Percentiles rank a stretch among this genome's conserved stretches.
These are phyloP conservation scores for Globisporangium spiculum DNA, from an alignment of 352 stramenopile species.

Conservation along the genomic window DNA sequence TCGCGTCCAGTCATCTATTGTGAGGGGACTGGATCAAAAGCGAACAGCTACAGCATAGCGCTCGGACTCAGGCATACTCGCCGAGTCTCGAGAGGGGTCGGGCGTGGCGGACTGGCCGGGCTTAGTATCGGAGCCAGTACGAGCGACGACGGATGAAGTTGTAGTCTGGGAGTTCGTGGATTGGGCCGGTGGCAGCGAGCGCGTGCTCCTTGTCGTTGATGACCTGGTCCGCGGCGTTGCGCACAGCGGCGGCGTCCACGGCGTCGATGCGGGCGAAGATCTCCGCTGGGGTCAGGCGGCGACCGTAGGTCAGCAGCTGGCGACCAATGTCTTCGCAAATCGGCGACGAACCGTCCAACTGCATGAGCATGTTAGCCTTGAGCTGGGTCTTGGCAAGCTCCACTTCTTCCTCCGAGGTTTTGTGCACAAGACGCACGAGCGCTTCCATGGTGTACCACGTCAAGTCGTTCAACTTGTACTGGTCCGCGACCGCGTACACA, in stretches of 20 bases:
- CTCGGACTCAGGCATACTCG: not conserved
- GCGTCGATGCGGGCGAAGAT: constrained; percentile 99
- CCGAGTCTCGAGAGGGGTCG: not conserved
- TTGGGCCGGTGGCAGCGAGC: constrained; percentile 95
- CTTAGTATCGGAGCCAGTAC: constrained; percentile 96
- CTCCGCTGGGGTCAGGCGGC: constrained; percentile 97
- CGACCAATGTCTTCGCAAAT: constrained; percentile 99
- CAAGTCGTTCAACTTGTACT: constrained; percentile 95
- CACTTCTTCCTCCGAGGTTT: constrained; percentile 97
- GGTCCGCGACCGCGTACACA: constrained; percentile 95
- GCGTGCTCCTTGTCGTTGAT: constrained; percentile 99
- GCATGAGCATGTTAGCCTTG: constrained; percentile 99
- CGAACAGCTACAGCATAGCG: not conserved
- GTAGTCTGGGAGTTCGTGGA: constrained; percentile 99
- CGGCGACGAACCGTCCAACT: constrained; percentile 97
- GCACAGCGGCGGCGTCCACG: constrained; percentile 95
- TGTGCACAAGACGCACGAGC: constrained; percentile 94
- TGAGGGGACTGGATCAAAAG: constrained; percentile 13
- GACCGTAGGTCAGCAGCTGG: constrained; percentile 96
- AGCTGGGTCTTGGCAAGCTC: constrained; percentile 98
- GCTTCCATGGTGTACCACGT: constrained; percentile 94
- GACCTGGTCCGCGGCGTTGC: constrained; percentile 79
- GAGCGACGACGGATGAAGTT: constrained; percentile 99
- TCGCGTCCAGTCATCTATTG: constrained; percentile 13
- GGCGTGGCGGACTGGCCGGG: not conserved